A percentile compares a stretch with the other conserved stretches of the same genome.
Evolutionary conservation across 2,329 filamentous ascomycete species (phyloP).

Genomic region (Colletotrichum caudatum): DNA sequence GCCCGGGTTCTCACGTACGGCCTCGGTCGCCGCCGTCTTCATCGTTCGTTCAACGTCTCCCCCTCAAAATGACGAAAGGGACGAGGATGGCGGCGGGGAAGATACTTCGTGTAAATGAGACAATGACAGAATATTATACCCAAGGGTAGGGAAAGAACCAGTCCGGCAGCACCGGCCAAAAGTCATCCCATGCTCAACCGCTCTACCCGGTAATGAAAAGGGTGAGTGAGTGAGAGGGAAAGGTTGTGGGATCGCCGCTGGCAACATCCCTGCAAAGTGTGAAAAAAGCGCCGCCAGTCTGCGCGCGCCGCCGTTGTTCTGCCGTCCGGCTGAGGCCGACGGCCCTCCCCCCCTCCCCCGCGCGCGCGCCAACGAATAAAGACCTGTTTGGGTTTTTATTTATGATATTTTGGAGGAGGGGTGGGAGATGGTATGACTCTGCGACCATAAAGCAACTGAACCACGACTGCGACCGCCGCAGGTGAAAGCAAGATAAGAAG

Average conservation of each 20-base stretch:
- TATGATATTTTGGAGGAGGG: background rate
- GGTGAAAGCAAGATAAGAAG: conserved; percentile 19
- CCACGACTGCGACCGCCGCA: background rate
- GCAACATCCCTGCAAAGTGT: conserved; percentile 24
- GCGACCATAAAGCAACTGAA: background rate
- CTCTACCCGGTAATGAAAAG: background rate
- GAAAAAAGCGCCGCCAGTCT: background rate
- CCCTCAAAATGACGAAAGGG: background rate
- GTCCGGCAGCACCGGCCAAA: background rate
- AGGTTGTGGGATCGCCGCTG: background rate
- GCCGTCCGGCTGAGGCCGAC: background rate
- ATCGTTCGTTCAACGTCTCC: background rate
- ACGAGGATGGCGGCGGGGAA: conserved; percentile 9
- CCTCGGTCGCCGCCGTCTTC: background rate
- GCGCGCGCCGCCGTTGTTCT: background rate
- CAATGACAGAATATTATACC: background rate
- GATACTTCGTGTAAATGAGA: conserved; percentile 12
- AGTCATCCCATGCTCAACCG: background rate
- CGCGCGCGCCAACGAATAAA: background rate
- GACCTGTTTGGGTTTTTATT: background rate
- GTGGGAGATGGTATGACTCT: background rate
- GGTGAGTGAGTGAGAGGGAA: background rate
- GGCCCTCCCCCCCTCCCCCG: background rate
- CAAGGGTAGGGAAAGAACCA: background rate
- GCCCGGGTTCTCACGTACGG: background rate